Base-by-base conservation (phyloP, 345 rosid species). In the Gossypium anomalum region DNA sequence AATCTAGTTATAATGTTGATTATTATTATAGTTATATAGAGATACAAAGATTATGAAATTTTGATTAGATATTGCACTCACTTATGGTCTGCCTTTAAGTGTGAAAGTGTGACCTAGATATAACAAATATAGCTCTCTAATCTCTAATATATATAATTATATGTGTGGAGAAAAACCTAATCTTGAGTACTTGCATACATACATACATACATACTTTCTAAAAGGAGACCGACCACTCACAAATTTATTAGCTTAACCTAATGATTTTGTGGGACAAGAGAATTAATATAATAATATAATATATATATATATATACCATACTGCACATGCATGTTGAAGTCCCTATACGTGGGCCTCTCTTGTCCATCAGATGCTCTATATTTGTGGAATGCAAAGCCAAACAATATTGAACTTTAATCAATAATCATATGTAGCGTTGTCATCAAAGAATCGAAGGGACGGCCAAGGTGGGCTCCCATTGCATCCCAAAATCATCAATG, bases 171-270 rank as follows among this genome's bases (percentile, higher is more conserved):
- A 17, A 69, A 69, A 51, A 52, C 48, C 48, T 52, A 70, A 52
- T 52, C 25, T 52, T 70, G 61, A 27, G 25, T 25, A 27, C 4
- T 47, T 14, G 7, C 19, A 17, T 4, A 41, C 47, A 69, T 25
- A 60, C 4, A 22, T 14, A 13, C 19, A 17, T 4, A 64, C 17
- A 69, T 52, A 22, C 38, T 53, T 70, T 70, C 73, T 53, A 70
- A 44, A 53, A 70, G 73, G 14, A 60, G 60, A 52, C 73, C n/a
- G 61, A 70, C 73, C 73, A 51, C 58, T 51, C 27, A 51, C 29
- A 27, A 25, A 48, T 22, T 68, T 27, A 25, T 49, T 69, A 17
- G 41, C 23, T 27, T 60, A 60, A 60, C 13, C 64, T 60, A 70
- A 29, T 52, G 73, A 70, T 70, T 70, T 17, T 70, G 60, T 68